Percentiles rank a stretch among this genome's conserved stretches.
These are phyloP conservation scores for Trichoderma sp. DNA, from an alignment of 2,329 filamentous ascomycete species.

Conservation along the genomic window DNA sequence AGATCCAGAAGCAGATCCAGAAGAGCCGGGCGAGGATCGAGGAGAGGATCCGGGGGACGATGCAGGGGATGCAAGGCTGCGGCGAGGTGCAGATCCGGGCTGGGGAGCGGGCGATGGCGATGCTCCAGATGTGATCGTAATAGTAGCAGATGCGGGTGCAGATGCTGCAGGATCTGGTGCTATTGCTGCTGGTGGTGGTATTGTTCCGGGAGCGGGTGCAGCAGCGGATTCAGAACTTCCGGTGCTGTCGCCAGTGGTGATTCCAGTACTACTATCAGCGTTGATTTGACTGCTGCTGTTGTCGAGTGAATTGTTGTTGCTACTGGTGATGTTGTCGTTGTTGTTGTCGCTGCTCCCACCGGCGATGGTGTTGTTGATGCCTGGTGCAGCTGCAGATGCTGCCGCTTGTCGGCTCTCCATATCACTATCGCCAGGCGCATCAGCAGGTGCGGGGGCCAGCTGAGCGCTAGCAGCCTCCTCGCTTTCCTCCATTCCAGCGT, in stretches of 20 bases:
- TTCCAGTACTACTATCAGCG: background rate
- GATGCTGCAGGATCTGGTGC: background rate
- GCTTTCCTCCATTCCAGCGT: constrained; percentile 30
- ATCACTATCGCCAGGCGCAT: background rate
- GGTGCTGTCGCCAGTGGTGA: background rate
- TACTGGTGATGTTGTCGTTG: background rate
- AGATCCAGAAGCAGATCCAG: background rate
- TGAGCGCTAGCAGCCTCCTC: constrained; percentile 22
- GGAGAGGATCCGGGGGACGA: background rate
- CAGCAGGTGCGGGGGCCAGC: constrained; percentile 19
- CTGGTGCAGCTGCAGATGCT: background rate
- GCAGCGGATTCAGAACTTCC: background rate
- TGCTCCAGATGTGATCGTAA: background rate
- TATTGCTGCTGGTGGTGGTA: background rate
- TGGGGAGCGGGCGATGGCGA: background rate
- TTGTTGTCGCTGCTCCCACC: background rate
- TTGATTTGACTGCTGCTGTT: background rate
- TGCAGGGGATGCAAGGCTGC: background rate
- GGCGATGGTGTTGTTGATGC: background rate
- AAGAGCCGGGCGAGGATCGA: background rate
- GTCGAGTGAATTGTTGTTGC: background rate
- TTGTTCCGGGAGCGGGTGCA: background rate
- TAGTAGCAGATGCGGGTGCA: background rate
- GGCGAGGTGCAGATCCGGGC: background rate
- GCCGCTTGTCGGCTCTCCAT: background rate